These are phyloP conservation scores for Fistulinella cinereoalba DNA, from an alignment of 1,284 basidiomycete species.

Conservation along the genomic window DNA sequence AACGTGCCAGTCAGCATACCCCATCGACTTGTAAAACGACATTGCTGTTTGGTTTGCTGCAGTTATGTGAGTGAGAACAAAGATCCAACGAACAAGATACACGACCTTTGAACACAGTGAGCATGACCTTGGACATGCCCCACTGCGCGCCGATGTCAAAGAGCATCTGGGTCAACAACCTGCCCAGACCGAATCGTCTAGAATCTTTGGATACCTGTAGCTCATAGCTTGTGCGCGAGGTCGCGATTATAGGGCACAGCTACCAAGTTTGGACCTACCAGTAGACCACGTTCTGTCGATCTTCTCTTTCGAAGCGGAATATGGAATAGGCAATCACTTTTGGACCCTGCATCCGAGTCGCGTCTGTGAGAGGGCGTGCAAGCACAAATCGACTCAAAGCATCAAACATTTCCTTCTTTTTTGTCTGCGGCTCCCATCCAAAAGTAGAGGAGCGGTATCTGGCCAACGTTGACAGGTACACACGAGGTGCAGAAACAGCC, in stretches of 20 bases:
- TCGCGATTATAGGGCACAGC: not conserved
- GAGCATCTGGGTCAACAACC: constrained; percentile 48
- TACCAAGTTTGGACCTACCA: constrained; percentile 45
- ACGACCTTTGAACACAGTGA: constrained; percentile 70
- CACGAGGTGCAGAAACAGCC: not conserved
- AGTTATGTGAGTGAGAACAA: constrained; percentile 10
- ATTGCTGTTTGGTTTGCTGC: constrained; percentile 54
- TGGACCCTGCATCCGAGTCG: not conserved
- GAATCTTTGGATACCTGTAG: constrained; percentile 51
- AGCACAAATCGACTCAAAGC: constrained; percentile 57
- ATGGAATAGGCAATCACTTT: constrained; percentile 54
- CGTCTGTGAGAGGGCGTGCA: constrained; percentile 27
- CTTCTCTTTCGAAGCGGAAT: constrained; percentile 72
- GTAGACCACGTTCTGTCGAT: constrained; percentile 56
- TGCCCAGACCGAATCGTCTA: constrained; percentile 58
- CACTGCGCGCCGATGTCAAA: constrained; percentile 47
- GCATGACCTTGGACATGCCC: constrained; percentile 63
- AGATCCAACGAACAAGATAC: not conserved
- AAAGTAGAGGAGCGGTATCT: constrained; percentile 60
- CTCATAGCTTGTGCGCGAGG: constrained; percentile 57
- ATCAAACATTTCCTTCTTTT: constrained; percentile 61
- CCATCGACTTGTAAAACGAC: constrained; percentile 54
- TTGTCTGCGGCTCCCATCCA: constrained; percentile 60
- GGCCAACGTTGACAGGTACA: not conserved
- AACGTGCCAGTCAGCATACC: constrained; percentile 41